Evolutionary conservation across 257 asterid species (phyloP), one percentile per base, ranked within the genome.

Genomic region (Gynochthodes officinalis): DNA sequence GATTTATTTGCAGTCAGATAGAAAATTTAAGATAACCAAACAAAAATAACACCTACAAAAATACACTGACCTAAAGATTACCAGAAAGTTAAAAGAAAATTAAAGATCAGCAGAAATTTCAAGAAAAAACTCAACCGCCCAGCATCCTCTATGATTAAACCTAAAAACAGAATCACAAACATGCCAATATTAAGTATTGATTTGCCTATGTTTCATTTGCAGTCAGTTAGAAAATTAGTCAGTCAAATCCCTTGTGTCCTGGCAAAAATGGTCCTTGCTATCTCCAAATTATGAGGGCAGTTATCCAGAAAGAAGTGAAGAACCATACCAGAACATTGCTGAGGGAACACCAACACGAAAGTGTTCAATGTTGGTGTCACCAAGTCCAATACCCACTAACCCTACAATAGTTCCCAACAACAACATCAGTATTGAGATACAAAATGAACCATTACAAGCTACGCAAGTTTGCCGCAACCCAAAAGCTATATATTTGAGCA

Each of bases 281-380:
- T 73, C 80, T 73, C 78, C 79, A 76, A 33, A 30, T 33, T 61
- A 76, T 21, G 69, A 61, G 46, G 62, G 43, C 68, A 82, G 35
- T 71, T 62, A 59, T 58, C 35, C 67, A 69, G 72, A 63, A 64
- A 72, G 55, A 71, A 68, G 81, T 71, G 78, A 49, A 72, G 79
- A 79, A 76, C 85, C 84, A 78, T 75, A 83, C 88, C 80, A 77
- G 82, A 82, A 77, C 61, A 75, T 63, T 30, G 87, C 72, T 44
- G 78, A 78, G 82, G 83, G 79, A 77, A 83, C 84, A 84, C 89
- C 88, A 83, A 87, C 88, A 87, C 64, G 75, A 77, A 58, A 79
- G 37, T 60, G 67, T 58, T 65, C 70, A 82, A 80, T 84, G 84
- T 73, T 75, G 86, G 86, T 84, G 86, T 79, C 85, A 79, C 81